These are phyloP conservation scores for Cryptococcus sp. DNA, from an alignment of 1,284 basidiomycete genomes.

Conservation along the genomic window DNA sequence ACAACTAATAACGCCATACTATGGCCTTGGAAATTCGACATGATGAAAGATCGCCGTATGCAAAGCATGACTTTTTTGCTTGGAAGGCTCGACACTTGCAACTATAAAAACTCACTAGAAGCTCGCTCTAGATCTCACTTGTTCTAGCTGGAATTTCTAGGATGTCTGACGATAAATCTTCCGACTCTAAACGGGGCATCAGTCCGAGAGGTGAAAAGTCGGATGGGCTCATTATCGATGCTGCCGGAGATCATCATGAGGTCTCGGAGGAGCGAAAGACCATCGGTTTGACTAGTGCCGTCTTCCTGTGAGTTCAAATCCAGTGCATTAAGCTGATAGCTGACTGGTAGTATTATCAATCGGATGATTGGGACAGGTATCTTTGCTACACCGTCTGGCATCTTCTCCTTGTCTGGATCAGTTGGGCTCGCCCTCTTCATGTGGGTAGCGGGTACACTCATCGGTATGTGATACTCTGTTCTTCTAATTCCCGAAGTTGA, in stretches of 20 bases:
- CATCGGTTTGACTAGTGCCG: background rate
- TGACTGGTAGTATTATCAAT: constrained; percentile 8
- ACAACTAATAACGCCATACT: background rate
- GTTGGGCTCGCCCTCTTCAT: constrained; percentile 22
- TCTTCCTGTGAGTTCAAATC: constrained; percentile 2
- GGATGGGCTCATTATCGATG: background rate
- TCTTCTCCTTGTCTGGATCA: constrained; percentile 15
- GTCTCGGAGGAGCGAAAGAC: background rate
- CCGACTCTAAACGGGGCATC: background rate
- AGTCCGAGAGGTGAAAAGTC: background rate
- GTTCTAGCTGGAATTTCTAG: too few species aligned
- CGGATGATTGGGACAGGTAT: constrained; percentile 24
- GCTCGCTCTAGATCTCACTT: too few species aligned
- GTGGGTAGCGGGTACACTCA: constrained; percentile 27
- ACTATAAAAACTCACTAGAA: background rate
- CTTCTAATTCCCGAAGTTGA: too few species aligned
- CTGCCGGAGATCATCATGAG: background rate
- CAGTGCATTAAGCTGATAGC: too few species aligned
- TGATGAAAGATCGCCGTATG: too few species aligned
- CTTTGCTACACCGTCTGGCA: constrained; percentile 17
- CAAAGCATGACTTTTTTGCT: too few species aligned
- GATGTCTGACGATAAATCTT: background rate
- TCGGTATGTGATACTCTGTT: constrained; percentile 19
- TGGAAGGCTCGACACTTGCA: too few species aligned
- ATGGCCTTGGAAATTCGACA: background rate